Base-by-base conservation (phyloP, 2,329 filamentous ascomycete genomes). In the Botrytis elliptica region DNA sequence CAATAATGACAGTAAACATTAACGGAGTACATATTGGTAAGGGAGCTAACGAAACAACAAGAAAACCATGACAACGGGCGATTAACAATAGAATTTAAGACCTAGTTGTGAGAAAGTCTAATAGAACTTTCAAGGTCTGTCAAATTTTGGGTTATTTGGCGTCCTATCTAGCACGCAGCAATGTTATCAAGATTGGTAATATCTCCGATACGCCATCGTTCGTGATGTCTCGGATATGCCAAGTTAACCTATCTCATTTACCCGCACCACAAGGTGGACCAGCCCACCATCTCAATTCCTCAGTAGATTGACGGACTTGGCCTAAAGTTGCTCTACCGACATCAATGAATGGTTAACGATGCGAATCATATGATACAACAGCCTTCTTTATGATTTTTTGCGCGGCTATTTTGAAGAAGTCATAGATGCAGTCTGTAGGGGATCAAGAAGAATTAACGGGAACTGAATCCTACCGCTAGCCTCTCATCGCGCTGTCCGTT, bases 271-370 rank as follows among this genome's bases (percentile, higher is more conserved):
- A 69, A 44, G 40, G 49, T 49, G 29, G 57, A 25, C 44, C 49
- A 57, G 49, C 49, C 42, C 49, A 57, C 63, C 33, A 44, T 57
- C 40, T 46, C n/a, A 52, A 65, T 33, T 68, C 55, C n/a, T 69
- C 49, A 69, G 64, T 52, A 60, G 52, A n/a, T 62, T 20, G 36
- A 46, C 71, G 40, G 64, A 60, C 20, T 29, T 72, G 62, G 63
- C 63, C 70, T 59, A 68, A 72, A 72, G 38, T 68, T 72, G 62
- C 70, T 72, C 70, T 65, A 36, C 46, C 38, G 70, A 57, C 5
- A 42, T 52, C 36, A 40, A 33, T 33, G 59, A 42, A 25, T 52
- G 64, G 16, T 40, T 59, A 5, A 38, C 22, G 46, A 55, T 36
- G 64, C n/a, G 38, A 44, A 42, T 44, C 49, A 65, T 44, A 67